phyloP scores from a whole-genome alignment of 208 protist species.

The Trypanosomatidae sp. region DNA sequence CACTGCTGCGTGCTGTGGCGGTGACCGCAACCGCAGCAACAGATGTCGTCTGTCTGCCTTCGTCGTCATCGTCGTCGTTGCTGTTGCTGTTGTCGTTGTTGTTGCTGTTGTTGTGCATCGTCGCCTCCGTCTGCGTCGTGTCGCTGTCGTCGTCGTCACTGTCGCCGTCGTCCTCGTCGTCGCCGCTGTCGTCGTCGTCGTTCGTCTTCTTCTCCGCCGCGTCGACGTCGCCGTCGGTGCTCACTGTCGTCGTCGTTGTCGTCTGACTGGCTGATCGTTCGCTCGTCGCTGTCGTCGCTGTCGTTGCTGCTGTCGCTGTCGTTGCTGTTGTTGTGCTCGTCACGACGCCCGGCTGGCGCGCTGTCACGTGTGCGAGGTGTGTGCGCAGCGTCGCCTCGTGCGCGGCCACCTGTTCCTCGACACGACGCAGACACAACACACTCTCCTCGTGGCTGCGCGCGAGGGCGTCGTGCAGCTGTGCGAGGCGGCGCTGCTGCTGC shows the following conservation, averaged over 20 bases:
- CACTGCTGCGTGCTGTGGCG: background rate
- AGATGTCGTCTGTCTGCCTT: background rate
- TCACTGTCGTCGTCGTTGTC: background rate
- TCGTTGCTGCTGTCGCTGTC: too few relatives aligned
- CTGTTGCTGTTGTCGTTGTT: background rate
- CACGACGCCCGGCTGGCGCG: too few relatives aligned
- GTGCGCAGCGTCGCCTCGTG: too few relatives aligned
- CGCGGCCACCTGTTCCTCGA: too few relatives aligned
- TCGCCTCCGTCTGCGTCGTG: background rate
- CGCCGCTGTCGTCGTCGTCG: conserved; percentile 5
- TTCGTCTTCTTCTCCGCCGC: conserved; percentile 6
- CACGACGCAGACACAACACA: too few relatives aligned
- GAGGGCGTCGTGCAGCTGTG: too few relatives aligned
- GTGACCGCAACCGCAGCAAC: background rate
- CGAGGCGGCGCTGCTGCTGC: too few relatives aligned
- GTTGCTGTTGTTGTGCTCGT: too few relatives aligned
- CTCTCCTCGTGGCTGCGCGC: too few relatives aligned
- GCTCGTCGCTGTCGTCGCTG: too few relatives aligned
- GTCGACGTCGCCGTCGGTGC: conserved; percentile 34
- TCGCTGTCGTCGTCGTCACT: background rate
- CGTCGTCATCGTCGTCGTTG: background rate
- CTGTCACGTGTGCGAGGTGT: too few relatives aligned
- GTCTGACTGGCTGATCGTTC: too few relatives aligned
- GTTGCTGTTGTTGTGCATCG: background rate
- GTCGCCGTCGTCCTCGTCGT: conserved; percentile 5